phyloP scores from a whole-genome alignment of 2,329 filamentous ascomycete genomes.

The Hypomyces rosellus region DNA sequence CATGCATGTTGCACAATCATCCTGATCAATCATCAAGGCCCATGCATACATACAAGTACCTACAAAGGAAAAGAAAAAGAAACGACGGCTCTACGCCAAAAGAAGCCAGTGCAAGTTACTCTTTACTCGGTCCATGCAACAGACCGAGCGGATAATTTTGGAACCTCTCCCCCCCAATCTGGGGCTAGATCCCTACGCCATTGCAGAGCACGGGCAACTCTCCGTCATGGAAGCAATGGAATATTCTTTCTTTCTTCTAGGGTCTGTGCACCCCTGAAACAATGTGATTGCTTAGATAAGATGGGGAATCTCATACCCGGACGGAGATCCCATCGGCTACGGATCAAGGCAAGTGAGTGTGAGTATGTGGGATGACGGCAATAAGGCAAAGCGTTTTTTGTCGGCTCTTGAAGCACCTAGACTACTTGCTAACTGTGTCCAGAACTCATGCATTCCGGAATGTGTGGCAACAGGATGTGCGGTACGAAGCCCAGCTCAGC shows the following conservation, averaged over 20 bases:
- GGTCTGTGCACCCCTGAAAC: neutral
- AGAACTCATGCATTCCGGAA: no score
- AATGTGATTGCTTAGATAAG: neutral
- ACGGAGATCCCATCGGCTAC: neutral
- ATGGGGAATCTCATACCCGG: neutral
- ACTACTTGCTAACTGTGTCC: no score
- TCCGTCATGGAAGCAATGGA: slow-evolving; percentile 10
- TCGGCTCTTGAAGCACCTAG: no score
- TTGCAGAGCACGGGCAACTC: slow-evolving; percentile 7
- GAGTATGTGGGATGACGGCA: no score
- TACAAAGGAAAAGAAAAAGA: neutral
- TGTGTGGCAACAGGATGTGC: no score
- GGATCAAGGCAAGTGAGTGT: neutral
- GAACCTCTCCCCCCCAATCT: slow-evolving; percentile 7
- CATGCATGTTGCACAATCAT: neutral
- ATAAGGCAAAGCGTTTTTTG: no score
- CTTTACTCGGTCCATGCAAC: neutral
- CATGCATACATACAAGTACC: neutral
- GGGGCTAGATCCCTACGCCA: slow-evolving; percentile 14
- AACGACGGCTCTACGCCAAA: no score
- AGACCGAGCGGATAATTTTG: slow-evolving; percentile 15
- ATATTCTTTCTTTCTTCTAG: slow-evolving; percentile 6
- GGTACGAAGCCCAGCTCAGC: no score
- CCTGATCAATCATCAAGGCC: neutral
- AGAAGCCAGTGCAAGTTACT: no score